Conservation (phyloP, 352 stramenopile species). For the Thraustochytrium sp. region DNA sequence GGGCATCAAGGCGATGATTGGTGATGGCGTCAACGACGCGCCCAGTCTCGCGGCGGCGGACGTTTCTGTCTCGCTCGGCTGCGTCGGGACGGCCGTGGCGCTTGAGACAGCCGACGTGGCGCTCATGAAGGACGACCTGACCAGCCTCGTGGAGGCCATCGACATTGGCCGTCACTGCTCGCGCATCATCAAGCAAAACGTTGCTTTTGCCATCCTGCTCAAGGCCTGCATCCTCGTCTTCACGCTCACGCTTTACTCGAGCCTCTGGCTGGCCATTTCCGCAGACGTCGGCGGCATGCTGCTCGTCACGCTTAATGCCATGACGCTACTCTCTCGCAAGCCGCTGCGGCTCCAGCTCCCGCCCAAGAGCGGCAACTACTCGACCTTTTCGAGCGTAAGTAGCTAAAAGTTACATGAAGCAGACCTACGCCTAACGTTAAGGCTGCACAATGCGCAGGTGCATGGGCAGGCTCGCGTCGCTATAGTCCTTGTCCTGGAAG, state of each 20-base stretch:
- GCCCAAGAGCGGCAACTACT: too few species aligned
- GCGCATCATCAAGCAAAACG: slow-evolving; percentile 91
- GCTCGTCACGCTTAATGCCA: slow-evolving; percentile 37
- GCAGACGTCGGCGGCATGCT: slow-evolving; percentile 38
- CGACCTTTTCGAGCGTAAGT: too few species aligned
- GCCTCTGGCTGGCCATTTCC: slow-evolving; percentile 38
- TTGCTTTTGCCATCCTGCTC: slow-evolving; percentile 94
- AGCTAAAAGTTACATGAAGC: background rate
- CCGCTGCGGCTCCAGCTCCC: too few species aligned
- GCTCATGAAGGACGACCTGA: slow-evolving; percentile 65
- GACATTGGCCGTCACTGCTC: slow-evolving; percentile 92
- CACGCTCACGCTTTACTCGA: background rate
- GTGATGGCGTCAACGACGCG: slow-evolving; percentile 95
- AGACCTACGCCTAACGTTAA: background rate
- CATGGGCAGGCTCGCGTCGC: background rate
- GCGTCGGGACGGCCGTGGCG: slow-evolving; percentile 79
- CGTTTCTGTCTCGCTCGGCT: slow-evolving; percentile 91
- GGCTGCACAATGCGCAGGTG: slow-evolving; percentile 14
- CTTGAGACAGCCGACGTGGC: slow-evolving; percentile 94
- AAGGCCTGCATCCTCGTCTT: slow-evolving; percentile 62
- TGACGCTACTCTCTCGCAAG: slow-evolving; percentile 17
- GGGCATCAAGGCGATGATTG: slow-evolving; percentile 76
- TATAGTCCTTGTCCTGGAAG: slow-evolving; percentile 28
- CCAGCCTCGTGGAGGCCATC: slow-evolving; percentile 89
- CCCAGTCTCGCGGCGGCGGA: slow-evolving; percentile 92